Evolutionary conservation across 352 stramenopile species (phyloP).

Genomic region (Phytophthora macrochlamydospora): DNA sequence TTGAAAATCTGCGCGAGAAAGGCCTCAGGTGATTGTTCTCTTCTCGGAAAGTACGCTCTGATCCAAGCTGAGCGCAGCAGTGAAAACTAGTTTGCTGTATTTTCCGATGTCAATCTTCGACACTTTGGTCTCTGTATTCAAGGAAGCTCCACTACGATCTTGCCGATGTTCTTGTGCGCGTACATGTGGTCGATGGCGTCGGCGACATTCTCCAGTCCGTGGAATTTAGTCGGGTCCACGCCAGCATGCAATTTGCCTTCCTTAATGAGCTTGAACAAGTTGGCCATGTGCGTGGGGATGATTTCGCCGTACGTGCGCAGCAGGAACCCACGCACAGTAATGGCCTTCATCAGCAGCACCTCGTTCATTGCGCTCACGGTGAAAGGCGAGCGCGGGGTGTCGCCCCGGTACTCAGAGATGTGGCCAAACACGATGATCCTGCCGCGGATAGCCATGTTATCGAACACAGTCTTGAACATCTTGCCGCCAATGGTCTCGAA

Average conservation of each 20-base stretch:
- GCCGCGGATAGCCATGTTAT: constrained; percentile 51
- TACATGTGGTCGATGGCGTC: constrained; percentile 71
- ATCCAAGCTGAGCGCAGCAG: not conserved
- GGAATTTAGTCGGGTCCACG: constrained; percentile 47
- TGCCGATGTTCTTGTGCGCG: constrained; percentile 71
- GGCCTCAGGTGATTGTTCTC: constrained; percentile 1
- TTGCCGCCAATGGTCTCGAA: constrained; percentile 36
- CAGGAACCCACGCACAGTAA: constrained; percentile 49
- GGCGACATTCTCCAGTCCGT: constrained; percentile 49
- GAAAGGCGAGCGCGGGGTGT: constrained; percentile 31
- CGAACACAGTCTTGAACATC: constrained; percentile 45
- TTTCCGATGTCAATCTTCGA: not conserved
- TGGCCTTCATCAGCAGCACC: constrained; percentile 39
- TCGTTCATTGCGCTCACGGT: constrained; percentile 27
- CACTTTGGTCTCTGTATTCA: not conserved
- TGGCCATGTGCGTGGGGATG: constrained; percentile 46
- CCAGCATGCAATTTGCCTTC: constrained; percentile 48
- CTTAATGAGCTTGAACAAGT: constrained; percentile 55
- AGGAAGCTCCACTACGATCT: constrained; percentile 71
- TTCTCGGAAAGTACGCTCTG: not conserved
- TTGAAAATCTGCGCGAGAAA: constrained; percentile 14
- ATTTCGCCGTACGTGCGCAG: constrained; percentile 37
- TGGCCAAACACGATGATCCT: constrained; percentile 50
- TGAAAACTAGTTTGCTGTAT: not conserved
- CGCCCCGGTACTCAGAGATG: constrained; percentile 42